phyloP scores from a whole-genome alignment of 1,284 basidiomycete species.

The Cryptococcus jaspeensis region DNA sequence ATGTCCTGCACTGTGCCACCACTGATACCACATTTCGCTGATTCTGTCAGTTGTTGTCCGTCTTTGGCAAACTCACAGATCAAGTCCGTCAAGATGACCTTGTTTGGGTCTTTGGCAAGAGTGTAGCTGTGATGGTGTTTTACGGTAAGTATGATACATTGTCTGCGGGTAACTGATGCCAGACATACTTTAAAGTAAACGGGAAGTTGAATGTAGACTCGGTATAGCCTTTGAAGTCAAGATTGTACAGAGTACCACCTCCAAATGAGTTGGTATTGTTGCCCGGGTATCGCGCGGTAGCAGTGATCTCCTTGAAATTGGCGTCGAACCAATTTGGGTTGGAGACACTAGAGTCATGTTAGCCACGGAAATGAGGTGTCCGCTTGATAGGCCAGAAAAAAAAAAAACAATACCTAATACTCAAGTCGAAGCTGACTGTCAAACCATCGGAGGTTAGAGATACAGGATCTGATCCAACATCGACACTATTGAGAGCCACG shows the following conservation, averaged over 20 bases:
- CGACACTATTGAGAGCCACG: conserved; percentile 62
- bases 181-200: conserved; percentile 61
- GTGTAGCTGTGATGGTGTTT: conserved; percentile 57
- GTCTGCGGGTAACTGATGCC: neutral
- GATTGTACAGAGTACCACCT: conserved; percentile 61
- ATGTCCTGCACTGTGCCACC: conserved; percentile 58
- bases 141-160: neutral
- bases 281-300: conserved; percentile 70
- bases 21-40: conserved; percentile 64
- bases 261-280: conserved; percentile 64
- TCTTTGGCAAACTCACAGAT: conserved; percentile 27
- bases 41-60: conserved; percentile 46
- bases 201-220: conserved; percentile 79
- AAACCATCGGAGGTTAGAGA: conserved; percentile 53
- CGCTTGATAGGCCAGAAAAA: conserved; percentile 6
- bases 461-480: conserved; percentile 49
- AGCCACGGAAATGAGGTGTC: neutral
- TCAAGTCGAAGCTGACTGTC: conserved; percentile 64
- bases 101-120: conserved; percentile 60
- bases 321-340: conserved; percentile 86
- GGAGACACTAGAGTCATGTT: conserved; percentile 59
- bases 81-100: conserved; percentile 62
- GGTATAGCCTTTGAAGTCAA: conserved; percentile 65
- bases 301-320: conserved; percentile 66
- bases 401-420: conserved; percentile 62